Percentiles rank a stretch among this genome's conserved stretches.
phyloP scores from a whole-genome alignment of 768 basidiomycete species.

The Piloderma croceum region DNA sequence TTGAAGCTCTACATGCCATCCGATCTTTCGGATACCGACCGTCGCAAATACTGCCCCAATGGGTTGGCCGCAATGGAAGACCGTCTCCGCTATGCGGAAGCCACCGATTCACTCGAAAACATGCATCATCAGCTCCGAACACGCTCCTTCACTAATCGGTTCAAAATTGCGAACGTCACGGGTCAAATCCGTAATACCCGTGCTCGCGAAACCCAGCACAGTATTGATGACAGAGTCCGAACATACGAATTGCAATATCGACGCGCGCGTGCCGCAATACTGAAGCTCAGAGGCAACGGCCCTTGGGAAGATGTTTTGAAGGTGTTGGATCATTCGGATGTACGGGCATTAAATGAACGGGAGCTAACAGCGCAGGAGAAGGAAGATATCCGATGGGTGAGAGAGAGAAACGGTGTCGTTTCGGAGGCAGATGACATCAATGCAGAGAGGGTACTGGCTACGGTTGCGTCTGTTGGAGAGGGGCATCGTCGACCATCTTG shows the following conservation, averaged over 20 bases:
- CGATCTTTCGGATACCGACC: background rate
- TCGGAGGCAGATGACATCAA: background rate
- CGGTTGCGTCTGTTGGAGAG: constrained; percentile 6
- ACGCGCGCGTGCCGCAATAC: background rate
- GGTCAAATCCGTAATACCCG: constrained; percentile 1
- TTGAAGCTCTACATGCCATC: background rate
- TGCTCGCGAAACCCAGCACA: constrained; percentile 2
- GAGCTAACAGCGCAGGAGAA: constrained; percentile 3
- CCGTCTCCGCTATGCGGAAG: constrained; percentile 12
- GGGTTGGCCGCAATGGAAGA: constrained; percentile 5
- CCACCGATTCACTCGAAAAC: constrained; percentile 1
- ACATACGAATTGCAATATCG: background rate
- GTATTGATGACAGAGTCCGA: background rate
- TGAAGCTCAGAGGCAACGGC: background rate
- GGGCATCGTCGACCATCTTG: constrained; percentile 13
- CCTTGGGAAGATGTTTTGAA: constrained; percentile 1
- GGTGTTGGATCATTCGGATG: background rate
- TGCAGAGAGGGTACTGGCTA: background rate
- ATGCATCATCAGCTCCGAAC: background rate
- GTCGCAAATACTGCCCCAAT: background rate
- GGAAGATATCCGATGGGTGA: background rate
- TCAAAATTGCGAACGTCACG: constrained; percentile 2
- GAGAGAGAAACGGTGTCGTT: background rate
- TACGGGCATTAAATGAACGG: background rate
- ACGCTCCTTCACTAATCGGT: background rate